phyloP scores from a whole-genome alignment of 108 stramenopile species.

The Fragilariopsis cylindrus region DNA sequence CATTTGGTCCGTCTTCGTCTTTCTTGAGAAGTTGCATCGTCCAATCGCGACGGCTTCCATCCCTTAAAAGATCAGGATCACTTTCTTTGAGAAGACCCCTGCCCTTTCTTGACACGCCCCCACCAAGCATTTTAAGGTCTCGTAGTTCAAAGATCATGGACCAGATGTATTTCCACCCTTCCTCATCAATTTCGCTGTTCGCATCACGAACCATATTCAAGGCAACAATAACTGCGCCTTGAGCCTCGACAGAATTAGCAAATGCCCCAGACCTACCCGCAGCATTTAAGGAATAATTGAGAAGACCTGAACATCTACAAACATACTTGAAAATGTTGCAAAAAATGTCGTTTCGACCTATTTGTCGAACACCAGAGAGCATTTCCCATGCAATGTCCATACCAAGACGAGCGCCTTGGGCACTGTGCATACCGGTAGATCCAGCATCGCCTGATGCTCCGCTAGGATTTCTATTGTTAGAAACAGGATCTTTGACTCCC shows the following conservation, averaged over 20 bases:
- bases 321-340: slow-evolving; percentile 67
- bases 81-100: slow-evolving; percentile 58
- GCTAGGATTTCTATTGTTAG: slow-evolving; percentile 23
- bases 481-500: slow-evolving; percentile 39
- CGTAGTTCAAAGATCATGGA: slow-evolving; percentile 79
- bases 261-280: slow-evolving; percentile 49
- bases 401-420: slow-evolving; percentile 78
- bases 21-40: slow-evolving; percentile 51
- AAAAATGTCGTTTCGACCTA: slow-evolving; percentile 76
- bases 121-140: slow-evolving; percentile 69
- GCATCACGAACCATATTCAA: slow-evolving; percentile 59
- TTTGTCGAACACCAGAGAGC: slow-evolving; percentile 63
- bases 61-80: slow-evolving; percentile 67
- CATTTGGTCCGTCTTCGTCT: slow-evolving; percentile 32
- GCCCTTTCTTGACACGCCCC: slow-evolving; percentile 21
- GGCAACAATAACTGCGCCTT: slow-evolving; percentile 73
- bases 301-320: slow-evolving; percentile 67
- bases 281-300: slow-evolving; percentile 45
- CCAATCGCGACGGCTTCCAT: slow-evolving; percentile 60
- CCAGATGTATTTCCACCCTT: slow-evolving; percentile 82
- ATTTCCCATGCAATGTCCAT: slow-evolving; percentile 82
- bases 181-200: slow-evolving; percentile 66
- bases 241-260: slow-evolving; percentile 70
- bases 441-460: slow-evolving; percentile 56
- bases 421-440: slow-evolving; percentile 42